Base-by-base conservation (phyloP, 257 asterid species). In the Ligustrum vulgare region DNA sequence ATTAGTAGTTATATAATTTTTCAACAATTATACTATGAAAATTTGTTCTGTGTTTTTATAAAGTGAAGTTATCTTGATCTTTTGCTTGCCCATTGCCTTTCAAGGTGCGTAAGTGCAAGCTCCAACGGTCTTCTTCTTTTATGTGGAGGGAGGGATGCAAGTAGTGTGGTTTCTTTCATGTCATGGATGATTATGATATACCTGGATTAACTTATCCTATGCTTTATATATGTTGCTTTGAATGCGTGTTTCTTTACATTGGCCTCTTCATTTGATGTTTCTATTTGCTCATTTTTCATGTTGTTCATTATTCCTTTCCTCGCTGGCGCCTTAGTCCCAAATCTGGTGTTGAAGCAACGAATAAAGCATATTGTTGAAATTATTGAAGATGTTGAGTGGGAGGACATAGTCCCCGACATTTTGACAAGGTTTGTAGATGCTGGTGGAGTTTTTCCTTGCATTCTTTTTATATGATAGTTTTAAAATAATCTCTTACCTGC, bases 31-130 rank as follows among this genome's bases (percentile, higher is more conserved):
- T 20, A 5, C 11, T 22, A 54, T 54, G 63, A n/a, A 18, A 54
- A 54, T 54, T 4, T 54, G 25, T 10, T 6, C 13, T 54, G 63
- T 70, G 33, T 79, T 60, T 22, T 60, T 23, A 36, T 45, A 15
- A 20, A 72, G 37, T 12, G 80, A 68, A 56, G 37, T 70, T 60
- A 33, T 80, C 12, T 64, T 43, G 70, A 67, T 75, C 37, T 76
- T 71, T 75, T 69, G 36, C 72, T 25, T 82, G 47, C 41, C 43
- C 69, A 39, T 72, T 56, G 62, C 56, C 69, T 65, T 69, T 39
- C 75, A 83, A 94, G 99, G 99, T 78, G 99, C 99, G 97, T 98
- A 80, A 94, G 99, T 84, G 99, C 99, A 4, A 93, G 99, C 77
- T 92, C 99, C 15, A 98, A 94, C 86, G 99, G 99, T 75, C 98